Evolutionary conservation across 2,329 filamentous ascomycete species (phyloP).

Genomic region (Tolypocladium guangdongense): DNA sequence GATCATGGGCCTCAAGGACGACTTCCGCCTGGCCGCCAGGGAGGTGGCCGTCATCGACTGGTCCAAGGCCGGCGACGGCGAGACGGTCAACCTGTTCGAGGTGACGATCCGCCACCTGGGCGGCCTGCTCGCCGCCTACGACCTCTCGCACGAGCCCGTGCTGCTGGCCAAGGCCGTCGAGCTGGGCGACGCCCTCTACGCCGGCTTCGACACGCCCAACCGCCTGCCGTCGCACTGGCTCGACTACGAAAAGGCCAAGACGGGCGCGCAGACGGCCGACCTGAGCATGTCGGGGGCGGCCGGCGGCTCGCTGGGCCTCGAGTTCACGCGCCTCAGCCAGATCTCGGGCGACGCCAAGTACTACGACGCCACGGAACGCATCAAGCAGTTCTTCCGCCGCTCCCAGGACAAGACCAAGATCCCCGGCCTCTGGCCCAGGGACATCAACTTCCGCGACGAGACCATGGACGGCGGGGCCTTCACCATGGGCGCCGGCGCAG

Average conservation of each 20-base stretch:
- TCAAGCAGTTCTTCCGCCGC: conserved; percentile 56
- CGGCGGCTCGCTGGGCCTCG: conserved; percentile 57
- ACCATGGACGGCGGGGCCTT: conserved; percentile 28
- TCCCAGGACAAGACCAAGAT: conserved; percentile 56
- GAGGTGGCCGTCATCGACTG: conserved; percentile 44
- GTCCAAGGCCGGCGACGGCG: conserved; percentile 29
- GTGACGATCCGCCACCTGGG: conserved; percentile 48
- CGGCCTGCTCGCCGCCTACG: conserved; percentile 40
- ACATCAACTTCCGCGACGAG: conserved; percentile 49
- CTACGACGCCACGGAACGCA: conserved; percentile 64
- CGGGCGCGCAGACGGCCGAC: conserved; percentile 25
- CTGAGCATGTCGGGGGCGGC: conserved; percentile 30
- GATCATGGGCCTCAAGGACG: conserved; percentile 47
- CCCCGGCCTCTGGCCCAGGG: conserved; percentile 63
- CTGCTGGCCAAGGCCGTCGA: conserved; percentile 41
- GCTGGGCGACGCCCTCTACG: conserved; percentile 41
- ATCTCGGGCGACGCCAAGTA: conserved; percentile 62
- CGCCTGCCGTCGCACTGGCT: conserved; percentile 37
- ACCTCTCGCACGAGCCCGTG: conserved; percentile 33
- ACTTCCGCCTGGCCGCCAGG: conserved; percentile 41
- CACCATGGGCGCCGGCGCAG: conserved; percentile 32
- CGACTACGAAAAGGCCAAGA: conserved; percentile 29
- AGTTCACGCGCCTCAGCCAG: conserved; percentile 66
- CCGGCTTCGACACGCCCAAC: conserved; percentile 43
- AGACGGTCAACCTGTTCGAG: conserved; percentile 47